phyloP scores from a whole-genome alignment of 2,329 filamentous ascomycete species.

The Verticillium dahliae region DNA sequence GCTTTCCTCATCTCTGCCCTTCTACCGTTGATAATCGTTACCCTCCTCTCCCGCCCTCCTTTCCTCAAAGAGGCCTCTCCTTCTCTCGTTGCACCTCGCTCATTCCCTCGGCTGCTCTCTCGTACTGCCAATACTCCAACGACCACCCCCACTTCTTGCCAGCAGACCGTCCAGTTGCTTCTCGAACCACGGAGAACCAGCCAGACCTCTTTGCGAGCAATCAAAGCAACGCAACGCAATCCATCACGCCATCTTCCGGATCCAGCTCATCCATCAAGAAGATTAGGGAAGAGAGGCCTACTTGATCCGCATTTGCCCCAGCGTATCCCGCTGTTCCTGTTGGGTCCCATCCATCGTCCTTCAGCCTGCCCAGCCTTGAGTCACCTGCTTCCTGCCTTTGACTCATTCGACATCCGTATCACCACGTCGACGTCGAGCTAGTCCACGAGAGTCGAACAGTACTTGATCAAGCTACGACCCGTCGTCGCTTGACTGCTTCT shows the following conservation, averaged over 20 bases:
- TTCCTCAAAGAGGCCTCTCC: conserved; percentile 11
- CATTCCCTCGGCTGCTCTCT: neutral
- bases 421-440: neutral
- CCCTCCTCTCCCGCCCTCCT: conserved; percentile 7
- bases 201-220: neutral
- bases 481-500: neutral
- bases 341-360: no score
- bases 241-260: conserved; percentile 8
- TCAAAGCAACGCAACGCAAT: conserved; percentile 4
- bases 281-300: conserved; percentile 10
- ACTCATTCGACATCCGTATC: conserved; percentile 2
- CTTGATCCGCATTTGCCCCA: neutral
- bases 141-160: neutral
- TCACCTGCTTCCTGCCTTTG: conserved; percentile 6
- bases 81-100: conserved; percentile 1
- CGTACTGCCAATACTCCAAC: neutral
- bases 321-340: neutral
- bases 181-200: conserved; percentile 1
- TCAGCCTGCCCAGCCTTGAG: conserved; percentile 7
- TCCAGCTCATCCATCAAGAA: conserved; percentile 9
- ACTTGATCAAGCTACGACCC: conserved; percentile 1
- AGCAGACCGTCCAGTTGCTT: neutral
- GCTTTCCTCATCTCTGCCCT: conserved; percentile 9
- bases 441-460: neutral
- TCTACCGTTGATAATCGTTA: conserved; percentile 5